These are phyloP conservation scores for Trichomonas gallinae DNA, from an alignment of 208 protist species.

Conservation along the genomic window DNA sequence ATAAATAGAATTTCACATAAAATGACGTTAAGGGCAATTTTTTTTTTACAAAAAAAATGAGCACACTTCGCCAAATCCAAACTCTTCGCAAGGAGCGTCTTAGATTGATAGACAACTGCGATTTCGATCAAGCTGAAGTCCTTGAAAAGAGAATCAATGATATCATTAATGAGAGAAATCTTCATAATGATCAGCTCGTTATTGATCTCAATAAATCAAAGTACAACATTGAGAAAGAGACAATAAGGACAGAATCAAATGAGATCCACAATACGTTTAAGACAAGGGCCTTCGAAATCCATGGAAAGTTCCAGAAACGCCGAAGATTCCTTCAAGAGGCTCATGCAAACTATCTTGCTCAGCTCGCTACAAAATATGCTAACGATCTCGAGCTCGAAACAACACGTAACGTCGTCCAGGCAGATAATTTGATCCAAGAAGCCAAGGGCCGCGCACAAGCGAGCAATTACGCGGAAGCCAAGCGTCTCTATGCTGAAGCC, in stretches of 20 bases:
- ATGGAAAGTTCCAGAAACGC: background rate
- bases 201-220: background rate
- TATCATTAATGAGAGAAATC: background rate
- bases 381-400: background rate
- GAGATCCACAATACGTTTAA: background rate
- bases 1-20: no score
- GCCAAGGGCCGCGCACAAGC: background rate
- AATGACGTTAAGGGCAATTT: no score
- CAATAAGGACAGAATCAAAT: background rate
- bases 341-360: background rate
- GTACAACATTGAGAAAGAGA: background rate
- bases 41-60: no score
- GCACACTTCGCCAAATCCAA: background rate
- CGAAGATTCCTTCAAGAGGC: background rate
- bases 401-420: background rate
- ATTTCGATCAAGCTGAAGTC: background rate
- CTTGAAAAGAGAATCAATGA: background rate
- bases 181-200: background rate
- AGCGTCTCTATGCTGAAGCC: background rate
- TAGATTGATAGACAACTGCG: background rate
- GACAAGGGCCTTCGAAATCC: background rate
- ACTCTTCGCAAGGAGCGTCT: background rate
- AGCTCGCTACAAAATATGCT: background rate
- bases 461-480: background rate
- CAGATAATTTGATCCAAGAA: background rate